Percentiles rank a stretch among this genome's conserved stretches.
These are phyloP conservation scores for Dipteronia dyeriana DNA, from an alignment of 345 rosid genomes.

Conservation along the genomic window DNA sequence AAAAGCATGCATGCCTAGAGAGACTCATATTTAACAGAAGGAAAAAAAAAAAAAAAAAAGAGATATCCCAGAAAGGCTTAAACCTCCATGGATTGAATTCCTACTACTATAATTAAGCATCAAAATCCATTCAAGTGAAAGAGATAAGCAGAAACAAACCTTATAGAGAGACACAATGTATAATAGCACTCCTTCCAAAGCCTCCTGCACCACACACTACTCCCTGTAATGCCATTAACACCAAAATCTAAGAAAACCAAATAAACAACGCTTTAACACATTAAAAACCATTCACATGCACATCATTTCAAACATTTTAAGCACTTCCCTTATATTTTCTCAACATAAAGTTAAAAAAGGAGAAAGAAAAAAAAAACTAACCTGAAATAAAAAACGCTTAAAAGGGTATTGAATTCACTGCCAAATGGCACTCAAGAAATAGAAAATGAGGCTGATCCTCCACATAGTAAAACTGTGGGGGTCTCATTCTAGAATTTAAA, in stretches of 20 bases:
- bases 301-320: neutral
- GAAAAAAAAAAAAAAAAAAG: neutral
- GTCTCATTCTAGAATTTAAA: slow-evolving; percentile 35
- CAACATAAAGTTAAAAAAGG: too few species aligned
- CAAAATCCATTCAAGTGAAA: neutral
- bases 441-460: slow-evolving; percentile 18
- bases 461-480: slow-evolving; percentile 17
- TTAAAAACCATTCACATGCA: neutral
- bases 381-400: slow-evolving; percentile 24
- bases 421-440: slow-evolving; percentile 34
- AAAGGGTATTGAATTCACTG: slow-evolving; percentile 13
- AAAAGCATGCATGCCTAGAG: neutral
- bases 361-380: neutral
- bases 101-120: neutral
- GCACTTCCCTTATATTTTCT: neutral
- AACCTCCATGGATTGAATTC: neutral
- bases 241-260: slow-evolving; percentile 15
- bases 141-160: slow-evolving; percentile 9
- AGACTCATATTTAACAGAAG: neutral
- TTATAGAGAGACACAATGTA: slow-evolving; percentile 5
- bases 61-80: neutral
- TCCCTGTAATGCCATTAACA: slow-evolving; percentile 24
- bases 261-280: neutral
- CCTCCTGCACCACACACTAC: neutral
- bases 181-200: neutral